These are phyloP conservation scores for Huntiella bhutanensis DNA, from an alignment of 2,329 filamentous ascomycete genomes.

Conservation along the genomic window DNA sequence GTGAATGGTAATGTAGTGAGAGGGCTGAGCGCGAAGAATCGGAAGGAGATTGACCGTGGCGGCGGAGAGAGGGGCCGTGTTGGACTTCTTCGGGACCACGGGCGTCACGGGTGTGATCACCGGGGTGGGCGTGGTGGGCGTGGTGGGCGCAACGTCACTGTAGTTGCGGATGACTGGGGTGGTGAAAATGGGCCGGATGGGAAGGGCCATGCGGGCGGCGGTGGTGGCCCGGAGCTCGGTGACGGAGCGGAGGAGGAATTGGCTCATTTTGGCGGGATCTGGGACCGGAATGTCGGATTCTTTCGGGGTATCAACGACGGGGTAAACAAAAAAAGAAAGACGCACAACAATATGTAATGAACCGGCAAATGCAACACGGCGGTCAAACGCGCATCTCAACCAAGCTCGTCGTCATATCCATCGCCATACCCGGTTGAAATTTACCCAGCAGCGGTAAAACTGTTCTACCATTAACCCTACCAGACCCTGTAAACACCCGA, in stretches of 20 bases:
- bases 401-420: too few species aligned
- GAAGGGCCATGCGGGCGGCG: constrained; percentile 13
- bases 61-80: constrained; percentile 23
- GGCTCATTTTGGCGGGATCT: constrained; percentile 26
- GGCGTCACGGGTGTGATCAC: constrained; percentile 20
- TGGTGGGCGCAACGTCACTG: constrained; percentile 15
- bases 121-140: constrained; percentile 23
- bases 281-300: neutral
- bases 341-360: neutral
- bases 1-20: constrained; percentile 62
- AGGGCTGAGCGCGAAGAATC: constrained; percentile 50
- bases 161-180: constrained; percentile 28
- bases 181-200: constrained; percentile 28
- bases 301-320: neutral
- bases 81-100: constrained; percentile 21
- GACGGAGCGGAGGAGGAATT: constrained; percentile 43
- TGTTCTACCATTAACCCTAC: neutral
- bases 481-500: neutral
- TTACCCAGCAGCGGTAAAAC: constrained; percentile 8
- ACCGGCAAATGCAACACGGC: neutral
- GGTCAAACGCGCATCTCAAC: too few species aligned
- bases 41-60: constrained; percentile 46
- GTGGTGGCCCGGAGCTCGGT: constrained; percentile 36
- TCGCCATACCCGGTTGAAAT: neutral
- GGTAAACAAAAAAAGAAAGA: neutral